Base-by-base conservation (phyloP, 148 eudicot genomes). In the Rhododendron williamsianum region DNA sequence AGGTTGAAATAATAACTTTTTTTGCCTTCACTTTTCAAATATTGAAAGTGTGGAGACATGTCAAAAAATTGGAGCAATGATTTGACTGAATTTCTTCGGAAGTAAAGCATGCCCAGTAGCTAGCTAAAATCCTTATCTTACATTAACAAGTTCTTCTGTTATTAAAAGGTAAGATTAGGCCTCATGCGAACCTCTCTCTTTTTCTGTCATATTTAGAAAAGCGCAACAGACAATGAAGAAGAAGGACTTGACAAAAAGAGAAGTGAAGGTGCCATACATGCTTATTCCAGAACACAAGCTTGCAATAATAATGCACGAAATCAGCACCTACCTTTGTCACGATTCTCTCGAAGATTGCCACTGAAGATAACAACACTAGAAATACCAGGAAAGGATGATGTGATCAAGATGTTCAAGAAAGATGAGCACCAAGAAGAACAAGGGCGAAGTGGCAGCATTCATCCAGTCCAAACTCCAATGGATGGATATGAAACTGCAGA, bases 401-500 rank as follows among this genome's bases (percentile, higher is more conserved):
- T 82, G 69, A 74, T 84, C 19, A 91, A 91, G 85, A 78, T 89
- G 83, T 90, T 90, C 80, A 87, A 85, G 83, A 89, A 90, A 84
- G 87, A 85, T 36, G 91, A 87, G 38, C 84, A 82, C 54, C 74
- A 76, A 83, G 85, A 86, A 63, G 23, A 38, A 43, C 56, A n/a
- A 46, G 86, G 73, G 80, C 46, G 81, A 35, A 87, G 76, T 80
- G 63, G 73, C 51, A 78, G 56, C 35, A 41, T 45, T 38, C 23
- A 27, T 11, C 78, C 56, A 1, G 74, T 67, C 3, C 83, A 83
- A 16, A 27, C 81, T 35, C 38, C 90, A 82, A 72, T 91, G 0
- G 95, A 92, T 9, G 96, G 94, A 30, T 89, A 90, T 77, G 92
- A 93, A 84, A 90, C 94, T 2, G 94, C 95, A 10, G 94, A 91